Evolutionary conservation across 2,329 filamentous ascomycete genomes (phyloP).

Genomic region (Diaporthe capsici): DNA sequence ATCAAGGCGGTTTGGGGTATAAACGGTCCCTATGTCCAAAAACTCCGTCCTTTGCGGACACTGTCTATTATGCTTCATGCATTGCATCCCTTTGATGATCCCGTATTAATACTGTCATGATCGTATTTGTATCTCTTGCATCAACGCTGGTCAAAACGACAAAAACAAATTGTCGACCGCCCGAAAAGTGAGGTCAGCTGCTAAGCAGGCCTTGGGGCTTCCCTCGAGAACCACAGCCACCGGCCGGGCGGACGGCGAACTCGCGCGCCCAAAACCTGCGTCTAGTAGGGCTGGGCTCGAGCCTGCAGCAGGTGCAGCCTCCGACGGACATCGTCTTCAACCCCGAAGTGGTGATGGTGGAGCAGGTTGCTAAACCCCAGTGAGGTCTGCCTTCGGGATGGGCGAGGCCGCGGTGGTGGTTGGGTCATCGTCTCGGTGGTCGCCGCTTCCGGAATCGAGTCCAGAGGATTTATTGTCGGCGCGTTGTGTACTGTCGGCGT

Average conservation of each 20-base stretch:
- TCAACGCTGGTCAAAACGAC: constrained; percentile 20
- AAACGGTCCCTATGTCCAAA: constrained; percentile 31
- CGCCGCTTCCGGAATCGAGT: constrained; percentile 49
- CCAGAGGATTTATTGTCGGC: constrained; percentile 49
- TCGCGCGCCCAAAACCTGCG: constrained; percentile 33
- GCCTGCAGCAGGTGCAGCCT: constrained; percentile 55
- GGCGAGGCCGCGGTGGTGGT: constrained; percentile 41
- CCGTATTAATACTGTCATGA: constrained; percentile 9
- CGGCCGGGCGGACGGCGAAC: constrained; percentile 27
- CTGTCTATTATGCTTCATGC: constrained; percentile 33
- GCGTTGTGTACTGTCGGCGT: constrained; percentile 59
- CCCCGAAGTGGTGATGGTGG: constrained; percentile 43
- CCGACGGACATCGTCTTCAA: constrained; percentile 51
- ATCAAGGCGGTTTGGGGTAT: constrained; percentile 39
- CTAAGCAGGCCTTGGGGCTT: background rate
- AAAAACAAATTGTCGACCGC: background rate
- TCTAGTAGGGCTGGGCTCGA: constrained; percentile 46
- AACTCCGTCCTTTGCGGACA: constrained; percentile 33
- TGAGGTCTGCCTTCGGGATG: constrained; percentile 46
- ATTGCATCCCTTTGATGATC: constrained; percentile 14
- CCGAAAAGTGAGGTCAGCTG: background rate
- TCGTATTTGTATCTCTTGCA: background rate
- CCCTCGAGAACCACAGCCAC: background rate
- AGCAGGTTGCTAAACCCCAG: constrained; percentile 44
- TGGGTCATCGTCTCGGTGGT: constrained; percentile 42